Evolutionary conservation across 257 asterid genomes (phyloP).

Genomic region (Nicotiana benthamiana): DNA sequence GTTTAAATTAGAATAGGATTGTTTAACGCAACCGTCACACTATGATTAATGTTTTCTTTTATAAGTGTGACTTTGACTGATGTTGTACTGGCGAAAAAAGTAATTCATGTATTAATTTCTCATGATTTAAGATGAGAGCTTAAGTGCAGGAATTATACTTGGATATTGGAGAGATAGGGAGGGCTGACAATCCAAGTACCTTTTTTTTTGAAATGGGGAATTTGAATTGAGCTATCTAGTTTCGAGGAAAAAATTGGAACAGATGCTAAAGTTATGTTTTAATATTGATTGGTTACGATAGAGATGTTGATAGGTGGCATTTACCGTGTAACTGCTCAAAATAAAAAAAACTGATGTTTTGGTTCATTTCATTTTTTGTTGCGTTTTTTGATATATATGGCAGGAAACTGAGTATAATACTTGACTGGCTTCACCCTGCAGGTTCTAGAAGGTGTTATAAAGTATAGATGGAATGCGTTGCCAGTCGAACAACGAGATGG

Average conservation of each 20-base stretch:
- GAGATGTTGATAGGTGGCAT: not conserved
- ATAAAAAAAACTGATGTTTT: not conserved
- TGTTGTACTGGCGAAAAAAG: not conserved
- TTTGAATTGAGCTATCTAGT: not conserved
- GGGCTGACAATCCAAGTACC: not conserved
- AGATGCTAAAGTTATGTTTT: not conserved
- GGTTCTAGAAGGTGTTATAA: conserved; percentile 97
- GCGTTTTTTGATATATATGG: not conserved
- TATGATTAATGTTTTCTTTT: not conserved
- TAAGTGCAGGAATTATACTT: not conserved
- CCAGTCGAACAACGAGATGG: conserved; percentile 97
- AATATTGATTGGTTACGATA: not conserved
- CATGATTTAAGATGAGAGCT: not conserved
- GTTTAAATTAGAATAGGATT: not conserved
- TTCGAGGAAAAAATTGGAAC: not conserved
- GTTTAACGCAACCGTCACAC: not conserved
- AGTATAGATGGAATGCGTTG: conserved; percentile 97
- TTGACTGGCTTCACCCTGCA: conserved; percentile 27
- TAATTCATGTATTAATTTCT: not conserved
- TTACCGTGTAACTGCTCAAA: not conserved
- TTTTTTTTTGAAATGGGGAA: not conserved
- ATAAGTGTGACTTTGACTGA: not conserved
- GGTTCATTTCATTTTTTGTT: not conserved
- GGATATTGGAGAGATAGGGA: not conserved
- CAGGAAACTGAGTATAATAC: conserved; percentile 6